Base-by-base conservation (phyloP, 768 basidiomycete genomes). In the Leccinum disarticulatum region DNA sequence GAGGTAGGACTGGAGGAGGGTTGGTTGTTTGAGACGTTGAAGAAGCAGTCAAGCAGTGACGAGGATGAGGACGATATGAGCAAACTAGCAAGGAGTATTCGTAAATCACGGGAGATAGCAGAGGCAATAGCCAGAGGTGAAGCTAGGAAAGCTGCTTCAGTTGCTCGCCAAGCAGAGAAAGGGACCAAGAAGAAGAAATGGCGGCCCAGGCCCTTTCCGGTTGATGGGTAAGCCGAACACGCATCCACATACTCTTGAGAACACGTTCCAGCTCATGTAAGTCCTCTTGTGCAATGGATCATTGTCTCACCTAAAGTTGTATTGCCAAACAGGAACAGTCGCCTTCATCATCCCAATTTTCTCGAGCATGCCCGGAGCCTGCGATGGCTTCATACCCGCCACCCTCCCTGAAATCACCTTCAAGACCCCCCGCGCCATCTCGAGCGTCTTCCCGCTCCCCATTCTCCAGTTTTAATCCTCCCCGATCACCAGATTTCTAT, bases 41-140 rank as follows among this genome's bases (percentile, higher is more conserved):
- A 72, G 50, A 75, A 66, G 27, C 55, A 77, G 25, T 67, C 77
- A 14, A 76, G 74, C 47, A 77, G 76, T n/a, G 81, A 82, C 15
- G 78, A 79, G 11, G 80, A 79, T 11, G 74, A 74, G 27, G 70
- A 72, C 7, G 66, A 74, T 5, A 28, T 6, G 28, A 1, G 66
- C 7, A 70, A 62, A 11, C 61, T 77, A 6, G 70, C 71, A 10
- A 76, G 65, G 54, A 77, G 72, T 59, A 73, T 70, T 17, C 75
- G 70, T 41, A 75, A 65, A 54, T 65, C 70, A 52, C 61, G 69
- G 47, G 71, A 63, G 61, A 73, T 65, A 43, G 64, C 54, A 10
- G 65, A 69, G 27, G 60, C 64, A 10, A 58, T 50, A 7, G 64
- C 60, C 5, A 65, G 60, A 56, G 67, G 64, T 10, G 60, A 66